A percentile compares a stretch with the other conserved stretches of the same genome.
Conservation (phyloP, 352 stramenopile species). For the Thraustochytrium striatum region DNA sequence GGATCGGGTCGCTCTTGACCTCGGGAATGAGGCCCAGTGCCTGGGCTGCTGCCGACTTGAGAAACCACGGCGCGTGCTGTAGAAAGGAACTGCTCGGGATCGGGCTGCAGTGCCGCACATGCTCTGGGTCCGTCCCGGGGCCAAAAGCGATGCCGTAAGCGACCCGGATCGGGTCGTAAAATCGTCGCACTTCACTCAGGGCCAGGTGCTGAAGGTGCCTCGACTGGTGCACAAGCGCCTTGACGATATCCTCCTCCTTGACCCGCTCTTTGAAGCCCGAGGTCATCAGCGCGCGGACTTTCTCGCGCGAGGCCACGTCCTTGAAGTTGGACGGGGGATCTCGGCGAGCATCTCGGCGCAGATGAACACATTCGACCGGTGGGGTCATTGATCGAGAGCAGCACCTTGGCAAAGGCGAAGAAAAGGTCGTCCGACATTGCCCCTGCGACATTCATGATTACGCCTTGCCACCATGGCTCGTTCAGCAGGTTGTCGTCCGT, state of each 20-base stretch:
- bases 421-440: not conserved
- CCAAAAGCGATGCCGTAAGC: conserved; percentile 17
- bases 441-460: not conserved
- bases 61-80: not conserved
- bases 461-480: conserved; percentile 30
- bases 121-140: not conserved
- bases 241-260: not conserved
- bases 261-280: not conserved
- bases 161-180: conserved; percentile 9
- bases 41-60: not conserved
- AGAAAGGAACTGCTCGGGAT: not conserved
- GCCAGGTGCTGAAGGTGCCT: conserved; percentile 23
- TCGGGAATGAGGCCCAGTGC: not conserved
- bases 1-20: not conserved
- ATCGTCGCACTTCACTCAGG: conserved; percentile 4
- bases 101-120: not conserved
- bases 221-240: conserved; percentile 13
- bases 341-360: conserved; percentile 31
- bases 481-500: not conserved
- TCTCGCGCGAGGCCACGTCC: not conserved
- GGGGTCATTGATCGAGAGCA: not conserved
- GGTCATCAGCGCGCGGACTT: not conserved
- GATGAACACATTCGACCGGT: not conserved
- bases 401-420: not conserved
- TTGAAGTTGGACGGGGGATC: not conserved